Base-by-base conservation (phyloP, 805 yeast genomes). In the Metschnikowia anglica region DNA sequence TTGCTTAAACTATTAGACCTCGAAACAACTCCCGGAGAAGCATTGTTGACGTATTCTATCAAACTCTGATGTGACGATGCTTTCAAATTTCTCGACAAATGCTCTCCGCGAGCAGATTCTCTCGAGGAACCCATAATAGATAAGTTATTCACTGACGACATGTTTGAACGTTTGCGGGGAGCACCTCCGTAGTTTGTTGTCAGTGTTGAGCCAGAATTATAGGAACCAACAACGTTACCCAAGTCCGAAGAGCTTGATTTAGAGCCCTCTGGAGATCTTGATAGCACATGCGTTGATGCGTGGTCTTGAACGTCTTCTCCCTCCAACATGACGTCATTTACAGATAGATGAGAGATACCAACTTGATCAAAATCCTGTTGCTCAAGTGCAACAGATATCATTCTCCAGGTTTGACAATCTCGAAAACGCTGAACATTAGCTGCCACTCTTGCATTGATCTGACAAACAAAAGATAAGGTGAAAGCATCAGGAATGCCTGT, bases 341-440 rank as follows among this genome's bases (percentile, higher is more conserved):
- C n/a, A 21, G 28, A 6, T 13, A 16, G 19, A 23, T 13, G 27
- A 5, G 37, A 15, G 11, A 34, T 12, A 11, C 27, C 31, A n/a
- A 8, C 37, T 37, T 49, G 16, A 31, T 59, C 65, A 61, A 73
- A 63, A 2, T 61, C 43, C 11, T 50, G 57, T 29, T 62, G 64
- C 30, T 61, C 70, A 3, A 81, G 60, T 21, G 80, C 65, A 25
- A 74, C 76, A 11, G 76, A 75, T 4, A 83, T 61, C 3, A 81
- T 70, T 46, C 73, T 62, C 89, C 89, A 83, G 0, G 79, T 72
- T 54, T 80, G 86, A 41, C 81, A 69, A 41, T 80, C 85, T 44
- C 86, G 61, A 40, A 65, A 67, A 37, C 70, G 61, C 13, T 71
- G 69, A 1, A 72, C 83, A 34, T 71, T 66, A 0, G 73, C 73